Conservation (phyloP, 306 rosid genomes). For the Ormosia semicastrata region DNA sequence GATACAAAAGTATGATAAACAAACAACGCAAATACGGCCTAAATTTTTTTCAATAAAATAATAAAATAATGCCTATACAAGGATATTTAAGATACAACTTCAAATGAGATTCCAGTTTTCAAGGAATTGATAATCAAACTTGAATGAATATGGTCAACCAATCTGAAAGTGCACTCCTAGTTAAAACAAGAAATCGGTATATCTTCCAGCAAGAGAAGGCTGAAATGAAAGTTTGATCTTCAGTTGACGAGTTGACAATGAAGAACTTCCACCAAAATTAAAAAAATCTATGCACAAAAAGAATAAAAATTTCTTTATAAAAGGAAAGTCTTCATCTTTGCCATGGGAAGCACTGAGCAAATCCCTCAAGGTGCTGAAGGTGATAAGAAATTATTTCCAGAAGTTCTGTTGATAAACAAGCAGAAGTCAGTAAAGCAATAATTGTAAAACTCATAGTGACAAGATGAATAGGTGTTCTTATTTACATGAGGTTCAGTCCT, state of each 20-base stretch:
- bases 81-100: slow-evolving; percentile 31
- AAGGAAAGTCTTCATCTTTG: slow-evolving; percentile 19
- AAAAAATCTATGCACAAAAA: slow-evolving; percentile 16
- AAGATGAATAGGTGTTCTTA: slow-evolving; percentile 1
- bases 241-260: slow-evolving; percentile 31
- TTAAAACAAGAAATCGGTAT: slow-evolving; percentile 26
- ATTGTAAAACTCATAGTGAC: neutral
- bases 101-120: slow-evolving; percentile 27
- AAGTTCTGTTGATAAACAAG: slow-evolving; percentile 48
- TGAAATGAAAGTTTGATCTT: slow-evolving; percentile 27
- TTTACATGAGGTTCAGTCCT: slow-evolving; percentile 62
- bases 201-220: slow-evolving; percentile 3
- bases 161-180: slow-evolving; percentile 25
- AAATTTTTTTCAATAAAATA: slow-evolving; percentile 15
- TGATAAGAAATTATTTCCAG: slow-evolving; percentile 62
- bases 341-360: slow-evolving; percentile 5
- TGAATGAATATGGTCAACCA: slow-evolving; percentile 24
- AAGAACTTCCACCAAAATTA: slow-evolving; percentile 23
- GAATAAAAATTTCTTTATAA: slow-evolving; percentile 23
- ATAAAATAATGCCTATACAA: slow-evolving; percentile 41
- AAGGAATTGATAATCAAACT: slow-evolving; percentile 24
- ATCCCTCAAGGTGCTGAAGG: slow-evolving; percentile 59
- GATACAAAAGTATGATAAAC: neutral
- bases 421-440: slow-evolving; percentile 30
- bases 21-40: neutral